A percentile compares a stretch with the other conserved stretches of the same genome.
phyloP scores from a whole-genome alignment of 176 grass and related monocot species.

The Avena sativa region DNA sequence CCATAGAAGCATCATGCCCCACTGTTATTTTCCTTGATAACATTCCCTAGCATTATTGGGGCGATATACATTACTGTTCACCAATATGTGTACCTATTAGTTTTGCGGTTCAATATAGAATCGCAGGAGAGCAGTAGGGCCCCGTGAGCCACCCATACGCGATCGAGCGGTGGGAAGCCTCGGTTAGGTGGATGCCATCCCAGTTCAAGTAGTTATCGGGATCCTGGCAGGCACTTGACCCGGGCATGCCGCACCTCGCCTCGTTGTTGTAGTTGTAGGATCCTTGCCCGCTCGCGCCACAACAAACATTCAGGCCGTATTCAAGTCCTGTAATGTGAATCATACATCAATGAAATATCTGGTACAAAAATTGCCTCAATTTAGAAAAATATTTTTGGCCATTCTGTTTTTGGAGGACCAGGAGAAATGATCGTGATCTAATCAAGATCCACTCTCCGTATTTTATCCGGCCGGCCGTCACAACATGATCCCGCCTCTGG shows the following conservation, averaged over 20 bases:
- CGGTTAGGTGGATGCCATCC: conserved; percentile 83
- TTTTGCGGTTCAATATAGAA: conserved; percentile 33
- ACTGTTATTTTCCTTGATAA: not conserved
- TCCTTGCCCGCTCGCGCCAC: conserved; percentile 59
- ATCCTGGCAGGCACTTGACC: conserved; percentile 52
- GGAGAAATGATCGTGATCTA: not conserved
- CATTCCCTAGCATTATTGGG: not conserved
- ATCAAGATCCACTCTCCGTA: too few relatives aligned
- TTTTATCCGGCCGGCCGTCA: too few relatives aligned
- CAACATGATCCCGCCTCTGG: too few relatives aligned
- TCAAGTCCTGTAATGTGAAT: conserved; percentile 40
- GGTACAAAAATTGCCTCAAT: not conserved
- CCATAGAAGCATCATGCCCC: not conserved
- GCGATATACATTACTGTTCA: not conserved
- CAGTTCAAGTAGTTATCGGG: conserved; percentile 67
- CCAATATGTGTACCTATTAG: not conserved
- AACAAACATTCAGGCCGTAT: conserved; percentile 67
- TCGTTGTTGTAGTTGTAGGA: conserved; percentile 75
- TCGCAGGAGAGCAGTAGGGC: conserved; percentile 54
- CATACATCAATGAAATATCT: not conserved
- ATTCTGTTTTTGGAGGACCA: not conserved
- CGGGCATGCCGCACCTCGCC: conserved; percentile 54
- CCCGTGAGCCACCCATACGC: conserved; percentile 65
- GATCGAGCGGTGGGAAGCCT: conserved; percentile 64
- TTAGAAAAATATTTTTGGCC: not conserved